Evolutionary conservation across 768 basidiomycete genomes (phyloP).

Genomic region (Hirschioporus abietinus): DNA sequence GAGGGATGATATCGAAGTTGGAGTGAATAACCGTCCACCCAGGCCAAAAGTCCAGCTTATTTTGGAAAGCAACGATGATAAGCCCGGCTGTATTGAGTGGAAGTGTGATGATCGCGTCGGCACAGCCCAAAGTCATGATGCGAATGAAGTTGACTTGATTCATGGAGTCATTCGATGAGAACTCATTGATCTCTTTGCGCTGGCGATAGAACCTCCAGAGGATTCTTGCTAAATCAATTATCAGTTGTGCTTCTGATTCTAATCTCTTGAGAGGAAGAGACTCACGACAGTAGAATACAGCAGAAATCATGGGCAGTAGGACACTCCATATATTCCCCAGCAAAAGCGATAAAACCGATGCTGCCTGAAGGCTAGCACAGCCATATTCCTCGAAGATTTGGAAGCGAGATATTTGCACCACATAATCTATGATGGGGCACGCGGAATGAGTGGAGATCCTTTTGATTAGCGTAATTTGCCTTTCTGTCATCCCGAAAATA

Average conservation of each 20-base stretch:
- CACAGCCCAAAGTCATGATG: not conserved
- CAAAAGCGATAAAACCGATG: not conserved
- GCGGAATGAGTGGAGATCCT: too few relatives aligned
- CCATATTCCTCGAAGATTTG: not conserved
- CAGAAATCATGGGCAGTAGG: not conserved
- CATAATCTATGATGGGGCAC: not conserved
- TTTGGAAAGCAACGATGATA: not conserved
- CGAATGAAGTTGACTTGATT: not conserved
- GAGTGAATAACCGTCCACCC: not conserved
- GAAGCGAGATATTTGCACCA: not conserved
- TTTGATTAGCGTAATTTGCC: too few relatives aligned
- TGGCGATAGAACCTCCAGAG: not conserved
- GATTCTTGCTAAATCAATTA: not conserved
- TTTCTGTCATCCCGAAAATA: not conserved
- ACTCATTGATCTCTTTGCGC: not conserved
- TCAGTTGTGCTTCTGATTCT: not conserved
- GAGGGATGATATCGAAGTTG: not conserved
- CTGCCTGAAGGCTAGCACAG: not conserved
- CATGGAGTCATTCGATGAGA: not conserved
- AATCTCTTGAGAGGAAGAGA: not conserved
- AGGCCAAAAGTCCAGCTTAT: not conserved
- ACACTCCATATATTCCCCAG: not conserved
- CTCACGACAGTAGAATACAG: not conserved
- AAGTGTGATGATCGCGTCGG: not conserved
- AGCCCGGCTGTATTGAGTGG: not conserved